Percentiles rank a stretch among this genome's conserved stretches.
phyloP scores from a whole-genome alignment of 768 basidiomycete species.

The Boletus edulis region DNA sequence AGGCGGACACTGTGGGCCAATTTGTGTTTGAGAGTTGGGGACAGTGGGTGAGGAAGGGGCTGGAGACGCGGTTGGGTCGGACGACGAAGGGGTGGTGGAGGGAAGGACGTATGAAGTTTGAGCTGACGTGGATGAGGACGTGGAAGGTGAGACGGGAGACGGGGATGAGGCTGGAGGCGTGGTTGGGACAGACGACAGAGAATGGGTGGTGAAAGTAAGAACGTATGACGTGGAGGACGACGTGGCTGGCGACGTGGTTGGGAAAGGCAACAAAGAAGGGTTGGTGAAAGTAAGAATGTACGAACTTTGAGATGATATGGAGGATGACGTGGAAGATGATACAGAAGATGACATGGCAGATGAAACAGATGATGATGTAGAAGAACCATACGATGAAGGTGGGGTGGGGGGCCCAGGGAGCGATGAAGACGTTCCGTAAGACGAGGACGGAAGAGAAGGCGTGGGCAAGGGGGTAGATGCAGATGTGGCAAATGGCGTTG shows the following conservation, averaged over 20 bases:
- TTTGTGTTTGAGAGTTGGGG: conserved; percentile 17
- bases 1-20: conserved; percentile 25
- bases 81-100: background rate
- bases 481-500: background rate
- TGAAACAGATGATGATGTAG: background rate
- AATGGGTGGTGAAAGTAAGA: background rate
- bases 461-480: background rate
- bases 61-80: background rate
- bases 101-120: background rate
- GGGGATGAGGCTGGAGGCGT: conserved; percentile 2
- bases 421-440: background rate
- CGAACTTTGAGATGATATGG: background rate
- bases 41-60: background rate
- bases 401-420: background rate
- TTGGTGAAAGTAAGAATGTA: background rate
- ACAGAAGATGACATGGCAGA: background rate
- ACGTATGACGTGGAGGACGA: background rate
- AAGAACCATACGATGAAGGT: background rate
- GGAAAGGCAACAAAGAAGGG: background rate
- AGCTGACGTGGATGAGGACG: background rate
- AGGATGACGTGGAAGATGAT: background rate
- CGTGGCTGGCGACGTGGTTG: background rate
- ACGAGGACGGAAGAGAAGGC: background rate
- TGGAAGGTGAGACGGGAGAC: background rate
- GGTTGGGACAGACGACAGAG: background rate